Base-by-base conservation (phyloP, 441 rosid species). In the Adansonia grandidieri region DNA sequence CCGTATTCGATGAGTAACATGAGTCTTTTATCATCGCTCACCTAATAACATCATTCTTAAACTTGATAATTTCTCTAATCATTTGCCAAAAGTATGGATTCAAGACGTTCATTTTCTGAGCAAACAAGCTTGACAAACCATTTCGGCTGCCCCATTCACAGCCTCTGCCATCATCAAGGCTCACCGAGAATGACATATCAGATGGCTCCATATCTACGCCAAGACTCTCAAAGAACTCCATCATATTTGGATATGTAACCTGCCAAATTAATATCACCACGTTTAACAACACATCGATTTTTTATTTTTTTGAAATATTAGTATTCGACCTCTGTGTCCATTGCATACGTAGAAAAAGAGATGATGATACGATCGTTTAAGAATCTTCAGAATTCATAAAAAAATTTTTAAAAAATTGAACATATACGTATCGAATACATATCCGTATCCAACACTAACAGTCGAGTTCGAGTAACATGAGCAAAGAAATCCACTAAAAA, bases 111-210 rank as follows among this genome's bases (percentile, higher is more conserved):
- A 58, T 83, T 86, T 92, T 94, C 80, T 96, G 93, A 2, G 99
- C 90, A 88, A 96, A 96, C 70, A 96, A 83, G 77, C 97, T 79
- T 0, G 89, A 90, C 9, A 92, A 66, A 22, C 97, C 98, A 24
- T 89, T 89, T 60, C 97, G 87, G 83, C 92, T 94, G 62, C 99
- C 99, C 99, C 99, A 96, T 84, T 96, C 98, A 50, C 83, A 92
- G 57, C 98, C 97, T 42, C 63, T 76, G 53, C 98, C 97, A 54
- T 85, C 75, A 13, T 94, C 93, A 75, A 96, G 86, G 86, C 99
- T 96, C 17, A 92, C 96, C 1, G 98, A 84, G 56, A 96, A 91
- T 50, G 99, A 94, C 99, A 92, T 91, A 73, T 94, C 97, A 2
- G 97, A 91, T 54, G 81, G 51, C 85, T 91, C 98, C 98, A 92